A percentile compares a stretch with the other conserved stretches of the same genome.
Evolutionary conservation across 148 eudicot species (phyloP).

Genomic region (Amaranthus palmeri): DNA sequence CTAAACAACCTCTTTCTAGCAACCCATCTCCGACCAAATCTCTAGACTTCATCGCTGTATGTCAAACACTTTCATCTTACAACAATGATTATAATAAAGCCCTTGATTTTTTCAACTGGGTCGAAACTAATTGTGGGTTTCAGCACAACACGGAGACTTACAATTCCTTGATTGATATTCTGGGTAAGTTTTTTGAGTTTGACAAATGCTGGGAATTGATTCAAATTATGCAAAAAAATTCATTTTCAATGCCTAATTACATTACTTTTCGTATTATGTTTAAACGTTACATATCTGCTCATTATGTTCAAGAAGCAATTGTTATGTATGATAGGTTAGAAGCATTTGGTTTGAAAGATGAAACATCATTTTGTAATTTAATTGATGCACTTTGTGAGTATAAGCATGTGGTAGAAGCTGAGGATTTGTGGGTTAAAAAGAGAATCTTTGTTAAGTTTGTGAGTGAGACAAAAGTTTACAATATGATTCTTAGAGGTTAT

Average conservation of each 20-base stretch:
- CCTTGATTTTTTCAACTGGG: conserved; percentile 82
- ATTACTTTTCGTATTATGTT: conserved; percentile 67
- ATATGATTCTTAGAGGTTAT: conserved; percentile 90
- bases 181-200: conserved; percentile 93
- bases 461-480: conserved; percentile 53
- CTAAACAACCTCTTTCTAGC: not conserved
- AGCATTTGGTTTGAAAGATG: conserved; percentile 68
- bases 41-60: conserved; percentile 48
- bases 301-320: conserved; percentile 69
- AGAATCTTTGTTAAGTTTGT: conserved; percentile 20
- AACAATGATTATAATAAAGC: conserved; percentile 66
- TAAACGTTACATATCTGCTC: conserved; percentile 73
- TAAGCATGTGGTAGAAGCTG: conserved; percentile 90
- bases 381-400: conserved; percentile 89
- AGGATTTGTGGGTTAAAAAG: conserved; percentile 55
- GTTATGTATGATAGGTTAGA: conserved; percentile 38
- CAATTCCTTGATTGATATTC: conserved; percentile 70
- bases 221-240: conserved; percentile 36
- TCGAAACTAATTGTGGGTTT: conserved; percentile 40
- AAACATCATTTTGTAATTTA: conserved; percentile 60
- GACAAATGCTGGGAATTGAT: conserved; percentile 66
- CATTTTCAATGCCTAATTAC: conserved; percentile 49
- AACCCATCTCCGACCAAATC: conserved; percentile 21
- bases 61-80: conserved; percentile 65
- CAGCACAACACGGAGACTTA: conserved; percentile 66